Base-by-base conservation (phyloP, 768 basidiomycete species). In the Phylloporus sp. region DNA sequence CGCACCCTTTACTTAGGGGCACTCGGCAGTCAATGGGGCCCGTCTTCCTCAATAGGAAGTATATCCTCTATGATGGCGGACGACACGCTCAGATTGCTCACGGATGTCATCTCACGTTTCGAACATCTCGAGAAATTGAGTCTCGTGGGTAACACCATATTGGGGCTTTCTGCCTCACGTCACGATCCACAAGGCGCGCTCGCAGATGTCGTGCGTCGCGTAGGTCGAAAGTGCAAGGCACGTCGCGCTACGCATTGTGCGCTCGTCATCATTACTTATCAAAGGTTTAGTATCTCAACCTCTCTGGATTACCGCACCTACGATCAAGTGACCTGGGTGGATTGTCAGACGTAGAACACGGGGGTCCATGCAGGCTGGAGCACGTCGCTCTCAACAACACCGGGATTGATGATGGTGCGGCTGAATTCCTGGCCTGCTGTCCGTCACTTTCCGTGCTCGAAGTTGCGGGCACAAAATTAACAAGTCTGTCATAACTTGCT, bases 141-240 rank as follows among this genome's bases (percentile, higher is more conserved):
- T 60, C 69, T 88, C 8, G 84, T 84, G 7, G 81, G 81, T 7
- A 88, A 88, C 59, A 72, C 73, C 6, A 85, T 83, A 52, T 62
- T 88, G 16, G 81, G 80, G 7, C 46, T 70, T 13, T 9, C 20
- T n/a, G 59, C 64, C 0, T 66, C 71, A 7, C 62, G 64, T 41
- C 40, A 35, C 27, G 59, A 52, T 26, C 60, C 56, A 43, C 61
- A 69, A 8, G 59, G 70, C 4, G 67, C 79, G 2, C 60, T 86
- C 5, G 57, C 67, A 2, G 60, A 72, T 22, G 77, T 87, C 53
- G 59, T 88, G 26, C 59, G 63, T 40, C 68, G 64, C 9, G 78
- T 86, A 13, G 85, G 86, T 22, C 72, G 81, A 54, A 75, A 68
- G 35, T 85, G 82, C 72, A 82, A 75, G 71, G 85, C 79, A 52